Evolutionary conservation across 139 green algal genomes (phyloP), one percentile per base, ranked within the genome.

Genomic region (Chlamydomonas sp.): DNA sequence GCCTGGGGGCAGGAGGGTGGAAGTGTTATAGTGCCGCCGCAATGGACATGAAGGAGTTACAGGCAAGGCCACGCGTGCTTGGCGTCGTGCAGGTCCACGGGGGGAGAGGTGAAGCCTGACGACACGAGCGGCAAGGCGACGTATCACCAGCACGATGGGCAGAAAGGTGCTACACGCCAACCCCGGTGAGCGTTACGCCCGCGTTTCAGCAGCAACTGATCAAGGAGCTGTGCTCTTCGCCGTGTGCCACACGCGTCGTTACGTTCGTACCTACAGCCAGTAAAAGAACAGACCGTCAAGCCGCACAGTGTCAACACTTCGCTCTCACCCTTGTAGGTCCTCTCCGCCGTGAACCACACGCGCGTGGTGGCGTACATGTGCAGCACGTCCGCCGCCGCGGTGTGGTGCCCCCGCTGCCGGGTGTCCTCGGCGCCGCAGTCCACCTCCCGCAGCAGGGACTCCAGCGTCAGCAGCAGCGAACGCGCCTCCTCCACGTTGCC

Each of bases 321-420:
- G 1, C 66, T 16, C 77, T 20, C 77, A 88, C 90, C 91, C 93
- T 91, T 96, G 89, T 95, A 95, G 75, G 88, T 80, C n/a, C 91
- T 89, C 76, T 94, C 94, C 4, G 90, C 87, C 5, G 89, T 93
- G 82, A 96, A 97, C 94, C 94, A 98, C 67, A 86, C 80, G 18
- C 90, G 84, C 71, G 95, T 97, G 64, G 59, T 66, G 6, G 89
- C 93, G 77, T 96, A 95, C 68, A 97, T 71, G 61, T 91, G 79
- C 71, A 95, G 78, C 81, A 95, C 85, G 89, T 97, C 96, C 10
- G 94, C 94, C 8, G 78, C 76, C 6, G 91, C 91, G 5, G 91
- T 96, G 83, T 97, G 91, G 4, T 87, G 79, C 15, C 79, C 91
- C 15, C 82, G 89, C 77, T 0, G 1, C 1, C 10, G 17, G 9